These are phyloP conservation scores for Wickerhamiella kazuoi DNA, from an alignment of 805 yeast species.

Conservation along the genomic window DNA sequence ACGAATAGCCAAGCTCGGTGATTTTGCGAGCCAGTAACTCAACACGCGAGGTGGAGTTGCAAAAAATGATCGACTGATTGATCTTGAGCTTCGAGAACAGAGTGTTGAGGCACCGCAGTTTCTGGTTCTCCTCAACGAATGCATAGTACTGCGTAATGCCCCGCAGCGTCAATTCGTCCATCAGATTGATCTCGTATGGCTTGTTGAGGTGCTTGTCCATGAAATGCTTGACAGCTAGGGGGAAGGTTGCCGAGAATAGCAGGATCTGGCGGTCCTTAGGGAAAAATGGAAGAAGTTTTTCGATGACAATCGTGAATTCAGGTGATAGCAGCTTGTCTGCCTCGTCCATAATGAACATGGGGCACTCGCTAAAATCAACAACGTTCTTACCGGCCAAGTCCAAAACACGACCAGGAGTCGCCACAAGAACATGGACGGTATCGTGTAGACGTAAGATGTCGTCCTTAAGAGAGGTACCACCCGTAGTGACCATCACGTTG, in stretches of 20 bases:
- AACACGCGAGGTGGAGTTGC: conserved; percentile 92
- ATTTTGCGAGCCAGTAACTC: conserved; percentile 90
- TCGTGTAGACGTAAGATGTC: conserved; percentile 87
- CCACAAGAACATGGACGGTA: conserved; percentile 85
- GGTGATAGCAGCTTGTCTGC: conserved; percentile 92
- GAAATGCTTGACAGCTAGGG: conserved; percentile 77
- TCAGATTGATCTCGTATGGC: conserved; percentile 88
- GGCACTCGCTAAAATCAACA: conserved; percentile 75
- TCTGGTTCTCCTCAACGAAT: conserved; percentile 93
- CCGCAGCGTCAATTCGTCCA: conserved; percentile 91
- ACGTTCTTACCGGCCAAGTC: conserved; percentile 80
- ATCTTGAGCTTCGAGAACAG: conserved; percentile 85
- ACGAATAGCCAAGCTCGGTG: conserved; percentile 89
- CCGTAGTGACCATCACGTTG: conserved; percentile 95
- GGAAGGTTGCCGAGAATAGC: conserved; percentile 91
- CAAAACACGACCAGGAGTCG: conserved; percentile 94
- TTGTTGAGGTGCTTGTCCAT: conserved; percentile 79
- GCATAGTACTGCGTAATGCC: conserved; percentile 97
- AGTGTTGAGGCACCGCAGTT: conserved; percentile 88
- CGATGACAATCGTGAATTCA: conserved; percentile 75
- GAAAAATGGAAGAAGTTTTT: conserved; percentile 67
- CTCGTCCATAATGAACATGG: conserved; percentile 91
- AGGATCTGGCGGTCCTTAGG: conserved; percentile 69
- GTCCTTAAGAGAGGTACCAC: conserved; percentile 88
- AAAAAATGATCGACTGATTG: conserved; percentile 91